Conservation (phyloP, 202 grass and related monocot species). For the Schoenoplectus tabernaemontani region DNA sequence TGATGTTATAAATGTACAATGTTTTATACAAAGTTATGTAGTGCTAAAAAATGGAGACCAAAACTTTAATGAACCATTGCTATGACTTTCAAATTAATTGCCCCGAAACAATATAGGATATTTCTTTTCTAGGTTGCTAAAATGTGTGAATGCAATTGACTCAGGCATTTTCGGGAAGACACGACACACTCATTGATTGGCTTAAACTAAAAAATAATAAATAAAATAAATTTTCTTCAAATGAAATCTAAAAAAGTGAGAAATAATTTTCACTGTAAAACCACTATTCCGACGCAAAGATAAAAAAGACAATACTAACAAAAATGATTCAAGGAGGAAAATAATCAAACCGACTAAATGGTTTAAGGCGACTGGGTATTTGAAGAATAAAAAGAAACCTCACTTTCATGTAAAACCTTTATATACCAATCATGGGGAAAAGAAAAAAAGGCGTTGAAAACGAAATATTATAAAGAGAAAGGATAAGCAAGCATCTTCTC, state of each 20-base stretch:
- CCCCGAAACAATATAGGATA: neutral
- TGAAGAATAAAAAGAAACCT: neutral
- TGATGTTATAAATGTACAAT: neutral
- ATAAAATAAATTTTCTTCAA: neutral
- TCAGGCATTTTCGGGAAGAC: neutral
- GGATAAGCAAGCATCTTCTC: slow-evolving; percentile 21
- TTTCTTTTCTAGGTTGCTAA: neutral
- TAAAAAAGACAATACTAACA: neutral
- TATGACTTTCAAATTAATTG: slow-evolving; percentile 4
- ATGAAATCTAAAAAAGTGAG: neutral
- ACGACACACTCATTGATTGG: neutral
- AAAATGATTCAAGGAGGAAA: neutral
- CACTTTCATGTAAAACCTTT: neutral
- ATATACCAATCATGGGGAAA: neutral
- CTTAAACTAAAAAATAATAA: neutral
- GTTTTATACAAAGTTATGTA: neutral
- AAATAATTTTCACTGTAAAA: neutral
- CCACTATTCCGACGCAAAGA: neutral
- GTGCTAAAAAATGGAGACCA: neutral
- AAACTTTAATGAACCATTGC: neutral
- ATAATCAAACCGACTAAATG: neutral
- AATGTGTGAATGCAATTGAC: neutral
- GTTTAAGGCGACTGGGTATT: neutral
- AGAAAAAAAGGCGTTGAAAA: slow-evolving; percentile 3
- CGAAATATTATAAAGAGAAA: neutral